Base-by-base conservation (phyloP, 139 green algal species). In the Chlorella sp. region DNA sequence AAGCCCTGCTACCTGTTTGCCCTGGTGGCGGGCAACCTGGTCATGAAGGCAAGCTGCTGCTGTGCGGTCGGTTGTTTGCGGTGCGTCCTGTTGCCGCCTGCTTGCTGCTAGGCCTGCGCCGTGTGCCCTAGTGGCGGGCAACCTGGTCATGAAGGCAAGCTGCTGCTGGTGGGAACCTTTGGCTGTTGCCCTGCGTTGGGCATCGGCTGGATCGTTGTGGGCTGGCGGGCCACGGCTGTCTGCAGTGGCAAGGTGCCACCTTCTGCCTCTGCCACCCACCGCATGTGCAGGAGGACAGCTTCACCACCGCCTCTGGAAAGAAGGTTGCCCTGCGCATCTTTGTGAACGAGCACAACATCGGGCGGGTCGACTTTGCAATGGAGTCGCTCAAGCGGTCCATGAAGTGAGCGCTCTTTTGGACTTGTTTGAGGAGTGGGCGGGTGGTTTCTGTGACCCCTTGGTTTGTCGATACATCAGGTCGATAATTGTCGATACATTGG, bases 1-100 rank as follows among this genome's bases (percentile, higher is more conserved):
- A 99, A 99, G 93, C 97, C 97, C 24, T 98, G 91, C 90, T 99
- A 99, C 91, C 93, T 99, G 73, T 99, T 99, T 92, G 97, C 97
- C 4, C 91, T 99, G 70, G 97, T 99, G 40, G 97, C 97, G 2
- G 97, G 97, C 40, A 89, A 97, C 86, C 91, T 99, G 62, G 88
- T 86, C 7, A 88, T 94, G 84, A 92, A 94, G 62, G 84, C 65
- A 64, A 19, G 62, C 5, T 41, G 41, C 2, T 22, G 3, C 3
- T 2, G 22, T 38, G 6, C 32, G 30, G 6, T n/a, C n/a, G n/a
- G n/a, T n/a, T n/a, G n/a, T 41, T 60, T 60, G 51, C 51, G 7
- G 46, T 54, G 11, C 11, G 46, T 54, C 11, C 8, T 54, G 46
- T 54, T 11, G 7, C 46, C 7, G 8, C 46, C 46, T 7, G 46